A percentile compares a stretch with the other conserved stretches of the same genome.
Evolutionary conservation across 1,284 basidiomycete genomes (phyloP).

Genomic region (Spongispora temasekensis): DNA sequence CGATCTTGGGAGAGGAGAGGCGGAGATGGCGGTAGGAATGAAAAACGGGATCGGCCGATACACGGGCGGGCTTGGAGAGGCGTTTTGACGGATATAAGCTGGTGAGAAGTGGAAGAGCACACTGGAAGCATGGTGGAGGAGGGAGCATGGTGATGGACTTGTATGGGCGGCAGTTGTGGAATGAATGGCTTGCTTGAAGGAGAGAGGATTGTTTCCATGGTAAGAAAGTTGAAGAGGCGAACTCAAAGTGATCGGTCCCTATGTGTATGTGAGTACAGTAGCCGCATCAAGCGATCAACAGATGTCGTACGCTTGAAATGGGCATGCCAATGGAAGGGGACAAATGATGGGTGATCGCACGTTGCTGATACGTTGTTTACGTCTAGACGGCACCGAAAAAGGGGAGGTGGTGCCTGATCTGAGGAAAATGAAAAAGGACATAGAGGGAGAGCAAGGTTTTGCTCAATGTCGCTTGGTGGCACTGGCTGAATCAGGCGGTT

Average conservation of each 20-base stretch:
- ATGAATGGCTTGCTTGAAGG: slow-evolving; percentile 11
- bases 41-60: slow-evolving; percentile 15
- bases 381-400: slow-evolving; percentile 37
- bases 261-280: too few relatives aligned
- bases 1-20: slow-evolving; percentile 8
- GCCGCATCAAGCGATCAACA: slow-evolving; percentile 27
- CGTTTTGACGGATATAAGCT: slow-evolving; percentile 23
- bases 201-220: slow-evolving; percentile 36
- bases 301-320: slow-evolving; percentile 26
- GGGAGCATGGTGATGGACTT: too few relatives aligned
- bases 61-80: slow-evolving; percentile 19
- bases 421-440: slow-evolving; percentile 24
- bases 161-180: too few relatives aligned
- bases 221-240: slow-evolving; percentile 27
- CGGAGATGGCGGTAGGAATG: slow-evolving; percentile 21
- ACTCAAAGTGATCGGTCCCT: slow-evolving; percentile 21
- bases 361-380: slow-evolving; percentile 32
- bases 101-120: slow-evolving; percentile 14
- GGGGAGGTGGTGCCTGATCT: slow-evolving; percentile 34
- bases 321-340: slow-evolving; percentile 22
- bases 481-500: too few relatives aligned
- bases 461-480: slow-evolving; percentile 19
- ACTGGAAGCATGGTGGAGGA: slow-evolving; percentile 21
- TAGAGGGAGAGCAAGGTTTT: slow-evolving; percentile 21
- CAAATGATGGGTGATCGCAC: slow-evolving; percentile 28